Conservation (phyloP, 2,329 filamentous ascomycete genomes). For the Chrysoporthe puriensis region DNA sequence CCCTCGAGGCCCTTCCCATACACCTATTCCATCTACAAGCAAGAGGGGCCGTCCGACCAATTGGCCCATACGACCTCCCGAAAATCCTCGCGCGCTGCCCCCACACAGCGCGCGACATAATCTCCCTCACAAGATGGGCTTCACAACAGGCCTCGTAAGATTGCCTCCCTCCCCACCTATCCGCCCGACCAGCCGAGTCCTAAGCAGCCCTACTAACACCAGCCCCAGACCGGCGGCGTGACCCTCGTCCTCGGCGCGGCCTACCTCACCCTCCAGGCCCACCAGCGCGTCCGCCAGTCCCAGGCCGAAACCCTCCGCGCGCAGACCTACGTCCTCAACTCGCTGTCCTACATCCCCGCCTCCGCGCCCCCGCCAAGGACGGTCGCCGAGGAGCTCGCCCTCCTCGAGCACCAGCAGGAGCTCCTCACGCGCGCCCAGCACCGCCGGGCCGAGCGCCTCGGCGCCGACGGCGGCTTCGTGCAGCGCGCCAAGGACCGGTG, state of each 20-base stretch:
- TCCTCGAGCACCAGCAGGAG: conserved; percentile 28
- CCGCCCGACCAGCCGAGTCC: neutral
- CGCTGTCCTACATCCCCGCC: conserved; percentile 53
- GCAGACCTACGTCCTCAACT: conserved; percentile 58
- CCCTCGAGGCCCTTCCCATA: neutral
- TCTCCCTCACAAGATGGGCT: conserved; percentile 61
- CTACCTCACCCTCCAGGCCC: conserved; percentile 72
- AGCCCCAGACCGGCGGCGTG: conserved; percentile 69
- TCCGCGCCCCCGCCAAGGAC: conserved; percentile 47
- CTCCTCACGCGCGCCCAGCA: conserved; percentile 24
- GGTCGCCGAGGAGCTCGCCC: conserved; percentile 26
- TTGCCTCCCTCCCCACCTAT: conserved; percentile 26
- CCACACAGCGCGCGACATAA: conserved; percentile 11
- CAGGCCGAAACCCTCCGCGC: conserved; percentile 61
- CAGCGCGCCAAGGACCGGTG: conserved; percentile 76
- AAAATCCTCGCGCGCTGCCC: conserved; percentile 32
- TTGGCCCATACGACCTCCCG: conserved; percentile 1
- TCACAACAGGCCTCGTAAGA: conserved; percentile 74
- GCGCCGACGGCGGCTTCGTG: conserved; percentile 52
- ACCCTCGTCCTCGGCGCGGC: conserved; percentile 74
- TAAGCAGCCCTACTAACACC: conserved; percentile 19
- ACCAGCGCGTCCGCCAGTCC: conserved; percentile 67
- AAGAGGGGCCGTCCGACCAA: neutral
- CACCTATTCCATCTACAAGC: neutral
- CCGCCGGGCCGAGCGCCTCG: conserved; percentile 12